Evolutionary conservation across 306 rosid genomes (phyloP).

Genomic region (Cucumis cinereus): DNA sequence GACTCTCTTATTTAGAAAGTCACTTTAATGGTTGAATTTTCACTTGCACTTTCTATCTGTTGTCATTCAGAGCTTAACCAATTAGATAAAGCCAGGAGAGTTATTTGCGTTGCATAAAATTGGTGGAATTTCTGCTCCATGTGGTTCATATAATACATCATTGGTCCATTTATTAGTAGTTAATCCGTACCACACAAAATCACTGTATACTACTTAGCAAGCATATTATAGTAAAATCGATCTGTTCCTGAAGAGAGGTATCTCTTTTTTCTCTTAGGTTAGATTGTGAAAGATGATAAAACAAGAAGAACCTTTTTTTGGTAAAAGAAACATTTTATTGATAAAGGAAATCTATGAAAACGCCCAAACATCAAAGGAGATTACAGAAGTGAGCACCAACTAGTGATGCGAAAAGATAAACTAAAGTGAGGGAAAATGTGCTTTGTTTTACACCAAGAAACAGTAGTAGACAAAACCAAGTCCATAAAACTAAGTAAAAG

Average conservation of each 20-base stretch:
- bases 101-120: neutral
- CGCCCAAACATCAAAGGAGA: no score
- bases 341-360: no score
- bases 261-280: neutral
- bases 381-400: no score
- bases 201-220: neutral
- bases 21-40: no score
- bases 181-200: neutral
- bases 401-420: no score
- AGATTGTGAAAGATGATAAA: neutral
- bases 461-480: no score
- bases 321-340: no score
- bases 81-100: neutral
- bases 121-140: neutral
- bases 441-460: no score
- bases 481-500: no score
- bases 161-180: neutral
- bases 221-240: neutral
- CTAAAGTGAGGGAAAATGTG: no score
- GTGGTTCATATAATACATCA: neutral
- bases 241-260: neutral
- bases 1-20: no score
- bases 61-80: neutral
- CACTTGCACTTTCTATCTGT: neutral
- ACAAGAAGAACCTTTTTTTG: no score